Conservation (phyloP, 106 monocot genomes). For the Posidonia australis region DNA sequence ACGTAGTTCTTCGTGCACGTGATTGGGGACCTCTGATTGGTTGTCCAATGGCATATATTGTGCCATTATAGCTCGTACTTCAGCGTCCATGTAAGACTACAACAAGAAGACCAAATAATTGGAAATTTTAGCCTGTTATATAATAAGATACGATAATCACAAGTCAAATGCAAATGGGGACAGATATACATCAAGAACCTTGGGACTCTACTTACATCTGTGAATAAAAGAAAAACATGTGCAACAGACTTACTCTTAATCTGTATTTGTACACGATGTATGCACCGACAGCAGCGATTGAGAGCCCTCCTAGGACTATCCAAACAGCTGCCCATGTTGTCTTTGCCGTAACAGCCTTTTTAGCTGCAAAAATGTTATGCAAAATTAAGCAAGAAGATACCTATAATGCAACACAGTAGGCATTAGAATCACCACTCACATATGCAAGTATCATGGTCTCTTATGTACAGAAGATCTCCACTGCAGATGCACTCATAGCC, state of each 20-base stretch:
- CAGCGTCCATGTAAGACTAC: conserved; percentile 80
- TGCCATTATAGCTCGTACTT: conserved; percentile 70
- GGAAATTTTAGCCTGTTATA: not conserved
- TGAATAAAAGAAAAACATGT: not conserved
- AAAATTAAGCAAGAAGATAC: not conserved
- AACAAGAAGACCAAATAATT: conserved; percentile 1
- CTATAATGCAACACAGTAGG: not conserved
- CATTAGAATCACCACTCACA: not conserved
- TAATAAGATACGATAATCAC: not conserved
- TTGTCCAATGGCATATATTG: conserved; percentile 80
- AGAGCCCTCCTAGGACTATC: conserved; percentile 50
- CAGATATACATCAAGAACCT: too few species aligned
- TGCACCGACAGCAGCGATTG: conserved; percentile 44
- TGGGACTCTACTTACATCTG: too few species aligned
- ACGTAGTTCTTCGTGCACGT: conserved; percentile 11
- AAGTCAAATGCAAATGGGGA: too few species aligned
- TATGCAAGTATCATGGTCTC: conserved; percentile 23
- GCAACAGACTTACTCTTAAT: conserved; percentile 54
- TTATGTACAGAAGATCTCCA: conserved; percentile 26
- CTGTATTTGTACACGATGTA: conserved; percentile 91
- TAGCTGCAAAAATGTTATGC: conserved; percentile 39
- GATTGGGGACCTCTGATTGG: conserved; percentile 33
- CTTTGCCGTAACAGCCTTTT: conserved; percentile 45
- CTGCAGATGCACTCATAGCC: conserved; percentile 29
- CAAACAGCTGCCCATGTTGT: conserved; percentile 64